Conservation (phyloP, 2,329 filamentous ascomycete genomes). For the Falciphora oryzae region DNA sequence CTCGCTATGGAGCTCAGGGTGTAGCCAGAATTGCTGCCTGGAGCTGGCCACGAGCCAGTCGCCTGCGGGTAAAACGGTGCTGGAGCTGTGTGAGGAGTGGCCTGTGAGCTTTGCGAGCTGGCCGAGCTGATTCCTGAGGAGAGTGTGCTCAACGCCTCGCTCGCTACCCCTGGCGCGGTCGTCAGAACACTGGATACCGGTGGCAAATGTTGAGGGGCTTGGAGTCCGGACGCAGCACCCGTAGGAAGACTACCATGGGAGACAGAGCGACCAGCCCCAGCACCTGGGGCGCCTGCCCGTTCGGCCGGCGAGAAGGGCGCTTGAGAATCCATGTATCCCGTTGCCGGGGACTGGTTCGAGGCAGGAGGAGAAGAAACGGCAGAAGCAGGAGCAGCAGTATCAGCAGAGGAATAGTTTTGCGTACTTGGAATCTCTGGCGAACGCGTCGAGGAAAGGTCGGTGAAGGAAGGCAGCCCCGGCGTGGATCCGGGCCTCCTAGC, state of each 20-base stretch:
- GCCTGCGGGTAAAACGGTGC: slow-evolving; percentile 31
- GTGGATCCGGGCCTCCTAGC: background rate
- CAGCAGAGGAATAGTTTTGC: slow-evolving; percentile 1
- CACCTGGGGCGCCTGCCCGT: background rate
- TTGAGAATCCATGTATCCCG: too few species aligned
- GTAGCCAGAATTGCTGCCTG: background rate
- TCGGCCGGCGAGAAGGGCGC: too few species aligned
- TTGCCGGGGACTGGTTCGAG: background rate
- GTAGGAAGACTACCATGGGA: background rate
- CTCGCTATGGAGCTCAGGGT: slow-evolving; percentile 5
- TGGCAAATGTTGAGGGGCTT: background rate
- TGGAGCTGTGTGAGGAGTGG: slow-evolving; percentile 22
- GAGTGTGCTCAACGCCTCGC: slow-evolving; percentile 55
- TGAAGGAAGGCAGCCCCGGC: background rate
- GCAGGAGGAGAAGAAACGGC: background rate
- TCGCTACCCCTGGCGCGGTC: slow-evolving; percentile 36
- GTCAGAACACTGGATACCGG: slow-evolving; percentile 25
- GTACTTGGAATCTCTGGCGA: slow-evolving; percentile 1
- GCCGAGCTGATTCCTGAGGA: slow-evolving; percentile 55
- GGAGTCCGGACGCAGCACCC: background rate
- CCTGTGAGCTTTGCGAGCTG: slow-evolving; percentile 50
- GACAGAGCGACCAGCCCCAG: background rate
- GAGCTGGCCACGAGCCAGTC: background rate
- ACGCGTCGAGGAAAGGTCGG: background rate
- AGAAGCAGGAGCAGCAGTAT: slow-evolving; percentile 3